Conservation (phyloP, 140 eudicot species). For the Anethum foeniculum region DNA sequence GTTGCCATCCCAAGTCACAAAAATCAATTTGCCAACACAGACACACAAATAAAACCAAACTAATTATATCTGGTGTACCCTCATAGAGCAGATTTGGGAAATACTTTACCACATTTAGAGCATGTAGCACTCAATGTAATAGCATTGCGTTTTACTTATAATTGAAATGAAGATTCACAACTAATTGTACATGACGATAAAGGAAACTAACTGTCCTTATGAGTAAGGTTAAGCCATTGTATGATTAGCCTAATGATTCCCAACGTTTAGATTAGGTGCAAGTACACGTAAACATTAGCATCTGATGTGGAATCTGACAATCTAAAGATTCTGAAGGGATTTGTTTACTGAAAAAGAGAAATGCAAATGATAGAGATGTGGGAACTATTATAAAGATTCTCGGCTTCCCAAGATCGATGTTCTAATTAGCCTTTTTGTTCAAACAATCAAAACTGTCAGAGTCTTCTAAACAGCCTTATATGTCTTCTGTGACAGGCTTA, state of each 20-base stretch:
- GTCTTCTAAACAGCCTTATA: constrained; percentile 62
- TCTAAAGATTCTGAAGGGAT: constrained; percentile 17
- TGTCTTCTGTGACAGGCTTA: constrained; percentile 37
- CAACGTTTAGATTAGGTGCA: not conserved
- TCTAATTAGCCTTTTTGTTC: constrained; percentile 25
- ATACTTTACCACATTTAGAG: not conserved
- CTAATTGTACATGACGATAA: not conserved
- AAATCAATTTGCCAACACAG: not conserved
- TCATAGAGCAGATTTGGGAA: not conserved
- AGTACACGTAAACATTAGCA: constrained; percentile 3
- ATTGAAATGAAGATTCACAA: not conserved
- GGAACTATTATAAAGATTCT: constrained; percentile 61
- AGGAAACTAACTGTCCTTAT: not conserved
- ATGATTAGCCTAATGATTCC: not conserved
- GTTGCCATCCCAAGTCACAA: not conserved
- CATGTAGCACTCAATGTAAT: not conserved
- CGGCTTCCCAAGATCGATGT: constrained; percentile 37
- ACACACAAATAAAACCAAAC: not conserved
- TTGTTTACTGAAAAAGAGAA: constrained; percentile 42
- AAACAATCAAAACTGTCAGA: constrained; percentile 61
- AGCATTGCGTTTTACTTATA: not conserved
- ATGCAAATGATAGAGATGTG: constrained; percentile 41
- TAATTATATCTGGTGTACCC: not conserved
- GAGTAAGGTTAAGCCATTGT: not conserved
- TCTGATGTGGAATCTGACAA: constrained; percentile 15